Conservation (phyloP, 768 basidiomycete species). For the Boletus huronensis region DNA sequence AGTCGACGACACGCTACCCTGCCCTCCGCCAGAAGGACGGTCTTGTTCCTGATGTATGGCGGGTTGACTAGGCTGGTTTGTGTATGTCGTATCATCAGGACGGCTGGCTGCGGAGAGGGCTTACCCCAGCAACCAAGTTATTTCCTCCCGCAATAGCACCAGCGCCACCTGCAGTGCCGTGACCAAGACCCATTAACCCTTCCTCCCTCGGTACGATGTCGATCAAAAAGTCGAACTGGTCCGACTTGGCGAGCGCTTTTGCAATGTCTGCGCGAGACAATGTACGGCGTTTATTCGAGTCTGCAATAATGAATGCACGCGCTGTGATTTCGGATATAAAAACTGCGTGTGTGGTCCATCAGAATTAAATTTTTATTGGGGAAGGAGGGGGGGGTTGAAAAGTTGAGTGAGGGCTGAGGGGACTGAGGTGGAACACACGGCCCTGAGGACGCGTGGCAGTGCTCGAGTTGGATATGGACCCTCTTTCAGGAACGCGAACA, state of each 20-base stretch:
- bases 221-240: constrained; percentile 97
- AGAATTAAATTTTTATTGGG: background rate
- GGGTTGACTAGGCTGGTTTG: constrained; percentile 23
- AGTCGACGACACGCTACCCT: constrained; percentile 15
- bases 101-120: background rate
- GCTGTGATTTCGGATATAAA: constrained; percentile 98
- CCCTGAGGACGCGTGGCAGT: background rate
- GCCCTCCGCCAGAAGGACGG: constrained; percentile 18
- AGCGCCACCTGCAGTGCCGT: background rate
- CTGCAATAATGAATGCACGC: constrained; percentile 91
- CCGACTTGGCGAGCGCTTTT: constrained; percentile 85
- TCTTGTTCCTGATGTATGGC: constrained; percentile 25
- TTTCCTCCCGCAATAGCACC: constrained; percentile 9
- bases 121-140: constrained; percentile 25
- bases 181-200: constrained; percentile 24
- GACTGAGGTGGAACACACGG: background rate
- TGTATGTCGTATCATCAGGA: background rate
- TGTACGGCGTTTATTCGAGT: constrained; percentile 94
- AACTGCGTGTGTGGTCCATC: constrained; percentile 44
- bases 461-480: background rate
- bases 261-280: constrained; percentile 92
- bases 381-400: too few relatives aligned
- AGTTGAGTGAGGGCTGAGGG: too few relatives aligned
- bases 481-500: background rate
- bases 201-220: constrained; percentile 93